Evolutionary conservation across 805 yeast genomes (phyloP).

Genomic region (Aciculoconidium aculeatum): DNA sequence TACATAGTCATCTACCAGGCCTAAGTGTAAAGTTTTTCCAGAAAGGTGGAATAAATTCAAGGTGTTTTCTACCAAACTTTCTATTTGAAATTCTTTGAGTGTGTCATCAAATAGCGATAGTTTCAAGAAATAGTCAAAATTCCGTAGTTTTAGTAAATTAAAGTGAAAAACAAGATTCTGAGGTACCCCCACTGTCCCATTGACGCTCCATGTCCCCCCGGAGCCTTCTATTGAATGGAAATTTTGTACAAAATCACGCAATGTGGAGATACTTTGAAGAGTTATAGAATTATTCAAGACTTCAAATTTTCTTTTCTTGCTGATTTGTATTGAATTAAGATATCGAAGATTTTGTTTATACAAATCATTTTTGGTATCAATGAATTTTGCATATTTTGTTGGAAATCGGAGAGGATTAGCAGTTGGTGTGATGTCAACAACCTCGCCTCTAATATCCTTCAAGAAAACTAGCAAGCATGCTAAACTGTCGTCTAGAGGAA

Average conservation of each 20-base stretch:
- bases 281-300: constrained; percentile 8
- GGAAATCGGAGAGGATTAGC: constrained; percentile 1
- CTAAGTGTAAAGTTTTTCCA: constrained; percentile 9
- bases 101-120: constrained; percentile 14
- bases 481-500: constrained; percentile 27
- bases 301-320: constrained; percentile 8
- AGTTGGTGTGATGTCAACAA: no score
- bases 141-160: constrained; percentile 1
- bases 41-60: constrained; percentile 7
- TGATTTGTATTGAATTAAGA: constrained; percentile 7
- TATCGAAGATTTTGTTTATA: constrained; percentile 1
- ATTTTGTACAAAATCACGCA: constrained; percentile 12
- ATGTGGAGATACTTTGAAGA: constrained; percentile 16
- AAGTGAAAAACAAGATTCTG: constrained; percentile 3
- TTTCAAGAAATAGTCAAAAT: constrained; percentile 14
- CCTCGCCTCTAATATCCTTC: no score
- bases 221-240: constrained; percentile 14
- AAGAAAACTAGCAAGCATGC: constrained; percentile 6
- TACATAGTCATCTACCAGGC: constrained; percentile 16
- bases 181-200: neutral
- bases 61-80: constrained; percentile 9
- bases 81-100: constrained; percentile 9
- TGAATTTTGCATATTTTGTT: constrained; percentile 1
- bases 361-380: neutral
- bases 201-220: constrained; percentile 6